Base-by-base conservation (phyloP, 768 basidiomycete genomes). In the Asterophora lycoperdoides region DNA sequence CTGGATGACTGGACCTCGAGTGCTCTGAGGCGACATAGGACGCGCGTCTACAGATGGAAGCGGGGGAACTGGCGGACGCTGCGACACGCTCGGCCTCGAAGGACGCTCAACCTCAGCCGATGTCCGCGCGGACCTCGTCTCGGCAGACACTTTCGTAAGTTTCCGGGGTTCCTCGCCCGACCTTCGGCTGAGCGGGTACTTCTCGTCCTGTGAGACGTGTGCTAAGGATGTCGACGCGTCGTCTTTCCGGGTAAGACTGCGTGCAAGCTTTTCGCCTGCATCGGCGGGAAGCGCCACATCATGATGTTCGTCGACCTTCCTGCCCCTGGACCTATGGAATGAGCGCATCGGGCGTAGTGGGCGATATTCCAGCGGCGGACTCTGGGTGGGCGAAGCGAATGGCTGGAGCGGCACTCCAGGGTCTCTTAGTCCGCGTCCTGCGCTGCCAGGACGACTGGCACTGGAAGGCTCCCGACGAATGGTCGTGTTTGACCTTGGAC, bases 321-420 rank as follows among this genome's bases (percentile, higher is more conserved):
- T 63, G 39, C 64, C 58, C 39, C 73, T 65, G 8, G 72, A 62
- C 29, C 74, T 78, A 57, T 80, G 83, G 68, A 89, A 83, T 7
- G 86, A 87, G 14, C 80, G 75, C 73, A 68, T 69, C 17, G 75
- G 65, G 15, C 76, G 76, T 23, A 86, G 55, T 47, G 62, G 51
- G n/a, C 60, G 56, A 43, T 48, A 44, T 9, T 52, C 44, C 5
- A 44, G 30, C 9, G 37, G 20, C 4, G 58, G 46, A 8, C 41
- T 42, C 13, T 41, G 39, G 7, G 53, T 33, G 17, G 53, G 45
- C 13, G 51, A 51, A 23, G 48, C n/a, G 45, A 48, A 33, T 18
- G 45, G 48, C 14, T 50, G 32, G 34, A 48, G 43, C 28, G 41
- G 44, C 28, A 36, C 35, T 6, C 33, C 35, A 26, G 48, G 43